Conservation (phyloP, 2,329 filamentous ascomycete genomes). For the Myriosclerotinia duriaeana region DNA sequence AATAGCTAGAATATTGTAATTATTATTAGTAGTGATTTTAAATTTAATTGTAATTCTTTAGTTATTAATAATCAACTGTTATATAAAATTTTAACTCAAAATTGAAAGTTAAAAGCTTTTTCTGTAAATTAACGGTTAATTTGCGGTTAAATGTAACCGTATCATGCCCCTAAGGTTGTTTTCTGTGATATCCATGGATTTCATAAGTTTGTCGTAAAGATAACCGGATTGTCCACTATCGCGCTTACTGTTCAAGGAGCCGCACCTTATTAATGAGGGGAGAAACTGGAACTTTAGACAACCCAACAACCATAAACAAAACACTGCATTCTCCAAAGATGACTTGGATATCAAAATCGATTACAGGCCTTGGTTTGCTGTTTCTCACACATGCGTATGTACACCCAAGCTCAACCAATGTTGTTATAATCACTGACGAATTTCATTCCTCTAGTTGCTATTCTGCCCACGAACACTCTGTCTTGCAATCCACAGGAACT, state of each 20-base stretch:
- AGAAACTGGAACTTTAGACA: constrained; percentile 14
- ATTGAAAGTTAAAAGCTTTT: too few species aligned
- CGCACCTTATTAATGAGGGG: constrained; percentile 17
- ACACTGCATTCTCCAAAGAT: constrained; percentile 47
- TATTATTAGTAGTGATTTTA: too few species aligned
- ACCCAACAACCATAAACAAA: neutral
- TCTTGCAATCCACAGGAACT: constrained; percentile 61
- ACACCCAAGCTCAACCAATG: constrained; percentile 10
- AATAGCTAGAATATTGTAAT: too few species aligned
- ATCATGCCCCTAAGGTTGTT: neutral
- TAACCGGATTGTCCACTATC: constrained; percentile 13
- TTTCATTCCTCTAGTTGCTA: constrained; percentile 70
- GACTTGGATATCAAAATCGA: constrained; percentile 68
- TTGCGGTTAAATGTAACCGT: too few species aligned
- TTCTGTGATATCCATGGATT: neutral
- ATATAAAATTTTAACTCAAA: too few species aligned
- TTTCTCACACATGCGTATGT: constrained; percentile 85
- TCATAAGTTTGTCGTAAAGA: neutral
- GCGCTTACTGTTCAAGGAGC: constrained; percentile 23
- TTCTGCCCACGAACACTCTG: constrained; percentile 89
- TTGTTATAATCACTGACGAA: constrained; percentile 2
- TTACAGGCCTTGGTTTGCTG: constrained; percentile 73
- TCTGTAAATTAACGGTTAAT: too few species aligned
- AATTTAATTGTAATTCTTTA: too few species aligned
- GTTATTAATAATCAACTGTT: too few species aligned